These are phyloP conservation scores for Shiraia bambusicola DNA, from an alignment of 2,329 filamentous ascomycete species.

Conservation along the genomic window DNA sequence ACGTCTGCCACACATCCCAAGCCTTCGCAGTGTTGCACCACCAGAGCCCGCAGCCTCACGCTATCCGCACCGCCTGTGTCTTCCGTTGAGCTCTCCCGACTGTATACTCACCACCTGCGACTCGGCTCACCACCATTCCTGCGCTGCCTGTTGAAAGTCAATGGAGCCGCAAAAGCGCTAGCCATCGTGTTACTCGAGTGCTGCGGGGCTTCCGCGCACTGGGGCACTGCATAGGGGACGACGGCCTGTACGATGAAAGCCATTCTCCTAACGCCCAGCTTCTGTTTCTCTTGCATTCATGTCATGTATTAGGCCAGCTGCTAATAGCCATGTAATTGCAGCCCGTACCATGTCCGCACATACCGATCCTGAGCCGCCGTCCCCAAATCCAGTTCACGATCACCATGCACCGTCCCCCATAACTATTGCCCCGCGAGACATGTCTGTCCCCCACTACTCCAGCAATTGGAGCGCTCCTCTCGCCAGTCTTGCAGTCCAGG, in stretches of 20 bases:
- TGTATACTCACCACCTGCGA: background rate
- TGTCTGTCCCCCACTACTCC: conserved; percentile 18
- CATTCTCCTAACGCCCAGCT: background rate
- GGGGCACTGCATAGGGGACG: conserved; percentile 42
- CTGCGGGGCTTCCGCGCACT: conserved; percentile 48
- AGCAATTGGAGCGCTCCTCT: conserved; percentile 25
- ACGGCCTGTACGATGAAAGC: conserved; percentile 42
- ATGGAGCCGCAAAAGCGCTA: conserved; percentile 47
- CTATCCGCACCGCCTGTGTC: conserved; percentile 6
- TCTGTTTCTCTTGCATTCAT: too few relatives aligned
- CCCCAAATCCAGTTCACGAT: conserved; percentile 34
- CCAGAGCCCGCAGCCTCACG: background rate
- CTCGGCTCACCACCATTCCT: conserved; percentile 7
- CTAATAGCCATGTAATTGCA: conserved; percentile 28
- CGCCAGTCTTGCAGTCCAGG: conserved; percentile 43
- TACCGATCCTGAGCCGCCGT: conserved; percentile 37
- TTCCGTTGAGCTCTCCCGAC: background rate
- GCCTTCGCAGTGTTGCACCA: background rate
- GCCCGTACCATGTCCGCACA: conserved; percentile 42
- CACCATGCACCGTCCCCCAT: conserved; percentile 37
- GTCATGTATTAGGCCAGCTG: too few relatives aligned
- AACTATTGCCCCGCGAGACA: conserved; percentile 16
- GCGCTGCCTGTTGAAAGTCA: conserved; percentile 28
- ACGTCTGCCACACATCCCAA: background rate
- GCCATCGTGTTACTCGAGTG: conserved; percentile 44